A percentile compares a stretch with the other conserved stretches of the same genome.
Evolutionary conservation across 2,329 filamentous ascomycete species (phyloP).

Genomic region (Colletotrichum eremochloae): DNA sequence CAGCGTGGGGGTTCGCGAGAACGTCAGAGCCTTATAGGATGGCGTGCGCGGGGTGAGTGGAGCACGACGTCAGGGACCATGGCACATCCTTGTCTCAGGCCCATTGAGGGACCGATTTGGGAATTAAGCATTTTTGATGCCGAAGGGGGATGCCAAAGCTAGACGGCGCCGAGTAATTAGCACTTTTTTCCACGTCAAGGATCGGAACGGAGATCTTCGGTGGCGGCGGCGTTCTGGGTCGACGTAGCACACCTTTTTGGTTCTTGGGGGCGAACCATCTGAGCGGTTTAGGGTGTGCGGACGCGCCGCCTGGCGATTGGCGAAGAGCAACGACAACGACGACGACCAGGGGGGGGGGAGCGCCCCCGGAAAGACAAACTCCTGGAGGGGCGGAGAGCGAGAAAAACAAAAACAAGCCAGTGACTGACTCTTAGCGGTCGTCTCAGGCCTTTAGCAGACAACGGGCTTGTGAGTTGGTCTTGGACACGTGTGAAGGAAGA

Average conservation of each 20-base stretch:
- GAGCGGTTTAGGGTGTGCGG: constrained; percentile 1
- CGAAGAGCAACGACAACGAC: not conserved
- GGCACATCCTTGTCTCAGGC: constrained; percentile 39
- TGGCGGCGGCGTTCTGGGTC: constrained; percentile 21
- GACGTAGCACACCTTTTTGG: constrained; percentile 1
- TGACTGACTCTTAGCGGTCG: constrained; percentile 16
- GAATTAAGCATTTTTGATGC: constrained; percentile 25
- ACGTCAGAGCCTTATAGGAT: constrained; percentile 41
- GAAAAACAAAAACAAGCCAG: constrained; percentile 3
- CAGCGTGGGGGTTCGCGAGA: constrained; percentile 39
- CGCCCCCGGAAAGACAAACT: not conserved
- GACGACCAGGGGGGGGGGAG: constrained; percentile 3
- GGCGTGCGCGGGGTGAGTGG: constrained; percentile 41
- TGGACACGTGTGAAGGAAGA: constrained; percentile 31
- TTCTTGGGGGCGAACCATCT: not conserved
- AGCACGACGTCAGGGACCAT: constrained; percentile 33
- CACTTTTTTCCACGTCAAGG: not conserved
- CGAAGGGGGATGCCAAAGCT: not conserved
- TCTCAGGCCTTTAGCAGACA: constrained; percentile 4
- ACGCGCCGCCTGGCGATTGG: not conserved
- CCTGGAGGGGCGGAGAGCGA: not conserved
- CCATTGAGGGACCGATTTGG: constrained; percentile 19
- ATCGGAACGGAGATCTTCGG: not conserved
- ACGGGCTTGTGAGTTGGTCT: constrained; percentile 15
- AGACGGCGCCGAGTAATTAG: not conserved